phyloP scores from a whole-genome alignment of 768 basidiomycete genomes.

The Pleurotus citrinopileatus region DNA sequence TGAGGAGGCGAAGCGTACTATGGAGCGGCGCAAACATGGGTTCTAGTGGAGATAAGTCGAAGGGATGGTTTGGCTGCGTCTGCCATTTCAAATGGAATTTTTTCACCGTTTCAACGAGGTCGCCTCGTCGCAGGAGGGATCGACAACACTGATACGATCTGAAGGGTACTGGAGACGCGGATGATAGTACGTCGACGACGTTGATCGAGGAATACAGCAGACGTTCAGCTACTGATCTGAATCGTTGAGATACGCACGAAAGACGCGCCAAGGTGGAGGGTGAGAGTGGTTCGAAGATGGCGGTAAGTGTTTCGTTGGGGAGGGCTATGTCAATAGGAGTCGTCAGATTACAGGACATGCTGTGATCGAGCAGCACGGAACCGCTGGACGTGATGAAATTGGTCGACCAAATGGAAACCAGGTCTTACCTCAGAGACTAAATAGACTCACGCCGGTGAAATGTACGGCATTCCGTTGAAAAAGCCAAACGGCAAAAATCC shows the following conservation, averaged over 20 bases:
- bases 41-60: conserved; percentile 27
- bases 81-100: conserved; percentile 57
- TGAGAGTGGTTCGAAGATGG: conserved; percentile 42
- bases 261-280: conserved; percentile 35
- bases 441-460: conserved; percentile 13
- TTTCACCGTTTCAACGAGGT: conserved; percentile 44
- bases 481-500: conserved; percentile 32
- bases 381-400: not conserved
- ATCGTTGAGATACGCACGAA: conserved; percentile 43
- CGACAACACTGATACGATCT: conserved; percentile 50
- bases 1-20: conserved; percentile 31
- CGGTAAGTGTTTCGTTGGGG: conserved; percentile 55
- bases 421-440: conserved; percentile 12
- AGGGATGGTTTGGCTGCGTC: conserved; percentile 29
- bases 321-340: conserved; percentile 26
- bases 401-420: conserved; percentile 3
- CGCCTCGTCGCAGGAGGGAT: conserved; percentile 42
- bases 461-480: conserved; percentile 19
- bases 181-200: conserved; percentile 46
- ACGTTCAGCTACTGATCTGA: conserved; percentile 55
- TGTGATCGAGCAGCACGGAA: not conserved
- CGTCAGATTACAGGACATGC: not conserved
- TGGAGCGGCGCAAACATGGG: conserved; percentile 38
- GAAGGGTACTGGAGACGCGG: conserved; percentile 34
- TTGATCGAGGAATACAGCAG: conserved; percentile 52